phyloP scores from a whole-genome alignment of 2,329 filamentous ascomycete species.

The Didymella lethalis region DNA sequence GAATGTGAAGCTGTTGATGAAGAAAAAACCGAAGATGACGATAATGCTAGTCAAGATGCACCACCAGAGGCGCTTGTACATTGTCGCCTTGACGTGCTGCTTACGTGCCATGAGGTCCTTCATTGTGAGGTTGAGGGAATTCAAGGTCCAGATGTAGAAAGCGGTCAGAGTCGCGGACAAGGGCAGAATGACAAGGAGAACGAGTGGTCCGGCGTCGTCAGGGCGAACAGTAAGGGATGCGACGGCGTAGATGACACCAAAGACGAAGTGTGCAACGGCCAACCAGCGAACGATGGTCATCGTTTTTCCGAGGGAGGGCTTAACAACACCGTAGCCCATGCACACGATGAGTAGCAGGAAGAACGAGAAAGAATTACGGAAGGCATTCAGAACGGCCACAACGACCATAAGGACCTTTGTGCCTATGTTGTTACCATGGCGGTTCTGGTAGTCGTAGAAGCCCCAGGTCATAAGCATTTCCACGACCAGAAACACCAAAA shows the following conservation, averaged over 20 bases:
- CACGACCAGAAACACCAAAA: slow-evolving; percentile 89
- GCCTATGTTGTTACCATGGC: slow-evolving; percentile 81
- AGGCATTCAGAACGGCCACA: slow-evolving; percentile 92
- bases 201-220: slow-evolving; percentile 85
- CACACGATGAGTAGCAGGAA: slow-evolving; percentile 97
- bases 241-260: slow-evolving; percentile 91
- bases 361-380: slow-evolving; percentile 96
- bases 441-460: slow-evolving; percentile 96
- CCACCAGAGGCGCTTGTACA: slow-evolving; percentile 99
- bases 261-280: slow-evolving; percentile 91
- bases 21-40: slow-evolving; percentile 98
- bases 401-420: slow-evolving; percentile 87
- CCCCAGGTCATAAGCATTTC: slow-evolving; percentile 99
- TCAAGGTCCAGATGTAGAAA: slow-evolving; percentile 99
- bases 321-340: slow-evolving; percentile 99
- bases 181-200: slow-evolving; percentile 91
- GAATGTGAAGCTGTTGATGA: slow-evolving; percentile 96
- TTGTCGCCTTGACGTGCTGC: slow-evolving; percentile 88
- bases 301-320: slow-evolving; percentile 85
- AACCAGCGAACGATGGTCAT: slow-evolving; percentile 95
- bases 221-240: slow-evolving; percentile 89
- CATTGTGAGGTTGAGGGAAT: slow-evolving; percentile 91
- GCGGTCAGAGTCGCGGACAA: slow-evolving; percentile 90
- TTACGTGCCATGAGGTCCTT: slow-evolving; percentile 96
- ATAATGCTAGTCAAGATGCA: slow-evolving; percentile 90